phyloP scores from a whole-genome alignment of 2,329 filamentous ascomycete genomes.

The Scleromitrula shiraiana region DNA sequence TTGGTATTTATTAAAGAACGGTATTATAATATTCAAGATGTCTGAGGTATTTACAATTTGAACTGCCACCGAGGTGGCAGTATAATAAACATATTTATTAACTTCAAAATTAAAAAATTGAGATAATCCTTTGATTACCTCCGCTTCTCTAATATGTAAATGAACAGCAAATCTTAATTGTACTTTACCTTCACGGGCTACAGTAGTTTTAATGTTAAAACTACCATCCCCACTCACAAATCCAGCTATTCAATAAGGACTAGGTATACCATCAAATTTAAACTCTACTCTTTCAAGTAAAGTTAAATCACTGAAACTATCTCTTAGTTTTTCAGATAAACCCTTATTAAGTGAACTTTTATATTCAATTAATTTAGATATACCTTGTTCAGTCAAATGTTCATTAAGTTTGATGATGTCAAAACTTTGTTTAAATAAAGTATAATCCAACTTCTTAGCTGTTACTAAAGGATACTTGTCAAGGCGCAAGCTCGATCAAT shows the following conservation, averaged over 20 bases:
- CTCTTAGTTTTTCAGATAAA: neutral
- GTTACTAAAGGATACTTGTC: neutral
- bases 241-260: neutral
- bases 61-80: neutral
- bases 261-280: neutral
- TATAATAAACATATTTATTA: neutral
- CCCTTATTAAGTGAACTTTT: neutral
- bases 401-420: neutral
- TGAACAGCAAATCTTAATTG: neutral
- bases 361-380: neutral
- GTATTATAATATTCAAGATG: neutral
- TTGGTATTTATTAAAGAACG: neutral
- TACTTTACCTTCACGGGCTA: neutral
- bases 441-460: neutral
- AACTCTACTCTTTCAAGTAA: neutral
- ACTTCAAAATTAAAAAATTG: neutral
- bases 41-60: neutral
- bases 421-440: neutral
- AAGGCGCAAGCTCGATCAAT: too few species aligned
- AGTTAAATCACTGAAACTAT: neutral
- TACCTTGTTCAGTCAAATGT: neutral
- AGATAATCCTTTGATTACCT: neutral
- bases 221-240: neutral
- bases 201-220: neutral
- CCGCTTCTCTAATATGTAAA: neutral